A percentile compares a stretch with the other conserved stretches of the same genome.
These are phyloP conservation scores for Platanus orientalis DNA, from an alignment of 164 flowering plant species.

Conservation along the genomic window DNA sequence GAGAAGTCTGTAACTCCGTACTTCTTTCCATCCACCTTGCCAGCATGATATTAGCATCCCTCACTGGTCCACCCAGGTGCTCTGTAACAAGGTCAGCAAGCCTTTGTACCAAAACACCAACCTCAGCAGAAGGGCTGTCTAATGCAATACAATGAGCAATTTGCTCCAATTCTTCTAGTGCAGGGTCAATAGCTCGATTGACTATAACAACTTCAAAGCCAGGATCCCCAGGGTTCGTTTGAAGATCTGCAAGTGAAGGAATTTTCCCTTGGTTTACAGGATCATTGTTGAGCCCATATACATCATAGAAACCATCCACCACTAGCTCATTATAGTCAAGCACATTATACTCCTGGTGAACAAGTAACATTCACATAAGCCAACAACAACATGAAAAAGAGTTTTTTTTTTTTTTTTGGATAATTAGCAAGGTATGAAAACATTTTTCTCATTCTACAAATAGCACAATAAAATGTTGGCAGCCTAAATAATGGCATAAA, in stretches of 20 bases:
- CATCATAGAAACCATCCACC: conserved; percentile 92
- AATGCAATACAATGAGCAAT: conserved; percentile 82
- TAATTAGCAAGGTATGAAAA: no score
- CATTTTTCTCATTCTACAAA: no score
- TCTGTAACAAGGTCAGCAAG: conserved; percentile 89
- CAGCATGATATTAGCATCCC: conserved; percentile 73
- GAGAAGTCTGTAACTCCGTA: conserved; percentile 69
- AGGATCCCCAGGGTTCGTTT: conserved; percentile 50
- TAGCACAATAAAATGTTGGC: no score
- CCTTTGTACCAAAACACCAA: conserved; percentile 59
- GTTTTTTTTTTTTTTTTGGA: no score
- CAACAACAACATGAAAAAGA: conserved; percentile 3
- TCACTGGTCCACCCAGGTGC: conserved; percentile 96
- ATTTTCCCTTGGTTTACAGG: conserved; percentile 62
- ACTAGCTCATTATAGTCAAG: conserved; percentile 92
- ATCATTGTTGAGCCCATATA: conserved; percentile 55
- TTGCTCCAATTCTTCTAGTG: conserved; percentile 79
- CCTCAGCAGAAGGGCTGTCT: conserved; percentile 55
- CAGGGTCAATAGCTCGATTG: conserved; percentile 70
- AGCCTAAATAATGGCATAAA: no score
- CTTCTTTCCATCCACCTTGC: conserved; percentile 87
- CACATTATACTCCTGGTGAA: conserved; percentile 70
- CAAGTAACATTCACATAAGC: conserved; percentile 15
- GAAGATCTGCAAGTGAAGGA: conserved; percentile 84
- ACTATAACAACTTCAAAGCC: conserved; percentile 80